phyloP scores from a whole-genome alignment of 352 stramenopile species.

The Globisporangium splendens region DNA sequence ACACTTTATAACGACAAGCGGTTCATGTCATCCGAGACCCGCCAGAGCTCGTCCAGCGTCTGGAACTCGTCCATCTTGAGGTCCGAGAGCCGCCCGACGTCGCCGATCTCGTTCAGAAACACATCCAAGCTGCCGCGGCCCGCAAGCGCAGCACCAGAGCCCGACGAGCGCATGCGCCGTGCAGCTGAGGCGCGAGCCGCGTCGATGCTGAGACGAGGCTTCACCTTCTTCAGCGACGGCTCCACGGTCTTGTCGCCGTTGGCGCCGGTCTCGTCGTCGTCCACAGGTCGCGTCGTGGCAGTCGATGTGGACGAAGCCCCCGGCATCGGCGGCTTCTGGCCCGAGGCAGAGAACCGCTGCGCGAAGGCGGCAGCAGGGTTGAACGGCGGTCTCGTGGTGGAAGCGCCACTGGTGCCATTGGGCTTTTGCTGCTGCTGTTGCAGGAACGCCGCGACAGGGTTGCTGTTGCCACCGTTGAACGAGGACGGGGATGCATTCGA shows the following conservation, averaged over 20 bases:
- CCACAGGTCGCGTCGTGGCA: constrained; percentile 29
- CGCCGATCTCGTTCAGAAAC: constrained; percentile 78
- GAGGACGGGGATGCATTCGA: too few relatives aligned
- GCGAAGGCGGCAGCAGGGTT: constrained; percentile 56
- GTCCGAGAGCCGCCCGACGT: constrained; percentile 76
- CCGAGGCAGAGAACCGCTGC: constrained; percentile 46
- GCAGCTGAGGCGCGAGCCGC: constrained; percentile 66
- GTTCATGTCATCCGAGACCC: constrained; percentile 83
- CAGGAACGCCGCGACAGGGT: constrained; percentile 53
- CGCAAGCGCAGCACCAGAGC: constrained; percentile 40
- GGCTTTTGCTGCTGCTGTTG: constrained; percentile 51
- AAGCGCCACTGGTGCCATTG: constrained; percentile 15
- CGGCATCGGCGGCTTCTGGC: constrained; percentile 40
- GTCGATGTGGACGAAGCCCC: constrained; percentile 19
- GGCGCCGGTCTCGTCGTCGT: constrained; percentile 37
- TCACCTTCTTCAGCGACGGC: constrained; percentile 73
- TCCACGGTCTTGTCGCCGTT: constrained; percentile 30
- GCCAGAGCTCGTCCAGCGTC: constrained; percentile 77
- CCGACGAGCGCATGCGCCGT: constrained; percentile 62
- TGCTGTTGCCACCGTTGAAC: constrained; percentile 6
- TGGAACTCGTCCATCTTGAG: constrained; percentile 87
- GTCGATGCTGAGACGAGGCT: constrained; percentile 72
- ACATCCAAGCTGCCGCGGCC: constrained; percentile 64
- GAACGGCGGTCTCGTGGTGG: constrained; percentile 21
- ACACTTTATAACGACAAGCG: constrained; percentile 64